phyloP scores from a whole-genome alignment of 2,329 filamentous ascomycete species.

The Botryosphaeria agaves region DNA sequence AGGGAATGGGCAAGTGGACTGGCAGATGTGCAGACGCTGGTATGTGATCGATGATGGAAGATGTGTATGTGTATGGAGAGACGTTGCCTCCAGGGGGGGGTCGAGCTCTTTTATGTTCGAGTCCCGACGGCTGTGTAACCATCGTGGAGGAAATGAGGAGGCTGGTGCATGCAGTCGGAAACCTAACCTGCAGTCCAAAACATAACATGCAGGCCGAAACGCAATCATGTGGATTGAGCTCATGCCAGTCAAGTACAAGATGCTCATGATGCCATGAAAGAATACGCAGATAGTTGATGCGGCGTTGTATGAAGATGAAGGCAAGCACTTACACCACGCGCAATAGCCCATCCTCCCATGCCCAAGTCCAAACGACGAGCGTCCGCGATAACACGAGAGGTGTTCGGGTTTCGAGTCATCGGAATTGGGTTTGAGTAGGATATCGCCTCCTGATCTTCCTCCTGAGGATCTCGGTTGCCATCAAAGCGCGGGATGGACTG shows the following conservation, averaged over 20 bases:
- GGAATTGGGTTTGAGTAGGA: too few relatives aligned
- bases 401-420: neutral
- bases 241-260: neutral
- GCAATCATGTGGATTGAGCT: neutral
- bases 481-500: conserved; percentile 3
- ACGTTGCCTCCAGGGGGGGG: too few relatives aligned
- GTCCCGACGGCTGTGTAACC: neutral
- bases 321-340: conserved; percentile 7
- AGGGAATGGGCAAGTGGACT: neutral
- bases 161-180: too few relatives aligned
- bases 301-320: neutral
- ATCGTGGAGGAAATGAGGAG: neutral
- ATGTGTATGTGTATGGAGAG: neutral
- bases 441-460: too few relatives aligned
- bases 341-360: conserved; percentile 10
- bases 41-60: neutral
- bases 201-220: neutral
- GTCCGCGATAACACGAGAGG: conserved; percentile 2
- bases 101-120: neutral
- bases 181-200: too few relatives aligned
- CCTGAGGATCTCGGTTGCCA: conserved; percentile 6
- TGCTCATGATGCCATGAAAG: neutral
- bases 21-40: neutral
- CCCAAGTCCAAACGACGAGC: conserved; percentile 12
- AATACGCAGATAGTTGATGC: too few relatives aligned